Evolutionary conservation across 2,329 filamentous ascomycete genomes (phyloP), one percentile per base, ranked within the genome.

Genomic region (Fusarium sambucinum): DNA sequence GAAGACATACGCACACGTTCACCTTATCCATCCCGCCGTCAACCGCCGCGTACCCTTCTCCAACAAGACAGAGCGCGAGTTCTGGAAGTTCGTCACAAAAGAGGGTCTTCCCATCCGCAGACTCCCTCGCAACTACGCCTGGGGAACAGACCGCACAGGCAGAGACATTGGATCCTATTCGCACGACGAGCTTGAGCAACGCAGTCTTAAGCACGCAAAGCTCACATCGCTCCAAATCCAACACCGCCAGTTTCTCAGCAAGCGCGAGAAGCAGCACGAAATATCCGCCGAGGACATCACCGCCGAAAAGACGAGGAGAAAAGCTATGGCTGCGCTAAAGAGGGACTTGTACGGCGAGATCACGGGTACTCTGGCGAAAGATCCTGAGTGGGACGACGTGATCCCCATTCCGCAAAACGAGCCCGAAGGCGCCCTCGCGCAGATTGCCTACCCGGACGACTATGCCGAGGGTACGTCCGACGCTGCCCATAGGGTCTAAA

Each of bases 401-500:
- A 83, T 88, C 53, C 94, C 94, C 21, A 91, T 98, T 57, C 89
- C 92, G 6, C 90, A 96, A 73, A 87, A 93, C 75, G 94, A 97
- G 80, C 92, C 93, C 62, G 91, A 89, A 71, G 85, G 90, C 71
- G 93, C 95, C 29, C 87, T 99, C 60, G 95, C 95, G n/a, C 89
- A 90, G 61, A 99, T 99, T 79, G 90, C 94, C 59, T 99, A 99
- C 80, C 88, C 91, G 4, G 89, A 93, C 32, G 91, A 96, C 68
- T 99, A 99, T 79, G 88, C 90, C 66, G 94, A 97, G 82, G 85
- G 88, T 90, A 79, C 62, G 80, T 76, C 55, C 46, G 30, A 27
- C 47, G 45, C 42, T 62, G 59, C 46, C 61, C 46, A 48, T 7
- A 44, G 30, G 19, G 23, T 48, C 37, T 51, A 60, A 55, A 63